A percentile compares a stretch with the other conserved stretches of the same genome.
phyloP scores from a whole-genome alignment of 495 filamentous ascomycete species.

The Thozetella sp. region DNA sequence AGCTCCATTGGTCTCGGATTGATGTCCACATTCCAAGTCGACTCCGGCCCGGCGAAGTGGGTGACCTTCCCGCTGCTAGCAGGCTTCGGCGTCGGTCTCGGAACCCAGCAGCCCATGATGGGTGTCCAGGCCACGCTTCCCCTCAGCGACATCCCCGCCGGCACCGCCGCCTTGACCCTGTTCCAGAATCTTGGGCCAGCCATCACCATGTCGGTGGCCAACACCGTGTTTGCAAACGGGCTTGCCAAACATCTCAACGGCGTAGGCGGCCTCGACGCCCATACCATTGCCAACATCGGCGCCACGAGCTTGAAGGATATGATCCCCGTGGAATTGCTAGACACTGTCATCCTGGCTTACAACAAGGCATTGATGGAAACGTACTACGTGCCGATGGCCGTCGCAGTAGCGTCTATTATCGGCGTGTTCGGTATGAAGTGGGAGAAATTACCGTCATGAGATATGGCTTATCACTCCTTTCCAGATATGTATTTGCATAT shows the following conservation, averaged over 20 bases:
- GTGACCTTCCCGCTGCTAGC: conserved; percentile 56
- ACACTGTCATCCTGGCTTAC: too few relatives aligned
- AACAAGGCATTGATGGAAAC: too few relatives aligned
- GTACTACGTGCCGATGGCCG: too few relatives aligned
- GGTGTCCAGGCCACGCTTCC: conserved; percentile 49
- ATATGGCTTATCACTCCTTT: too few relatives aligned
- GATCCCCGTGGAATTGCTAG: too few relatives aligned
- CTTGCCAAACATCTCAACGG: conserved; percentile 37
- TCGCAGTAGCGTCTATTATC: too few relatives aligned
- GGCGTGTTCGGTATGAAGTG: too few relatives aligned
- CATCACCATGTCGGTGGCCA: conserved; percentile 55
- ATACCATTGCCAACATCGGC: too few relatives aligned
- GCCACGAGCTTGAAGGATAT: too few relatives aligned
- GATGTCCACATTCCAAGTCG: conserved; percentile 54
- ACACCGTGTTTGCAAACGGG: conserved; percentile 53
- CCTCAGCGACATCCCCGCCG: conserved; percentile 53
- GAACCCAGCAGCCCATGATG: conserved; percentile 55
- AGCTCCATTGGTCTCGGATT: conserved; percentile 61
- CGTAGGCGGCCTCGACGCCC: conserved; percentile 35
- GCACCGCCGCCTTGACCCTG: conserved; percentile 59
- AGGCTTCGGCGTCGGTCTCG: conserved; percentile 60
- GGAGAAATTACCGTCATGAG: too few relatives aligned
- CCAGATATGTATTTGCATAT: too few relatives aligned
- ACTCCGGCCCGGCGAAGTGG: conserved; percentile 52
- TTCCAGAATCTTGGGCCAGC: conserved; percentile 57